Base-by-base conservation (phyloP, 495 filamentous ascomycete species). In the Tetracladium marchalianum region DNA sequence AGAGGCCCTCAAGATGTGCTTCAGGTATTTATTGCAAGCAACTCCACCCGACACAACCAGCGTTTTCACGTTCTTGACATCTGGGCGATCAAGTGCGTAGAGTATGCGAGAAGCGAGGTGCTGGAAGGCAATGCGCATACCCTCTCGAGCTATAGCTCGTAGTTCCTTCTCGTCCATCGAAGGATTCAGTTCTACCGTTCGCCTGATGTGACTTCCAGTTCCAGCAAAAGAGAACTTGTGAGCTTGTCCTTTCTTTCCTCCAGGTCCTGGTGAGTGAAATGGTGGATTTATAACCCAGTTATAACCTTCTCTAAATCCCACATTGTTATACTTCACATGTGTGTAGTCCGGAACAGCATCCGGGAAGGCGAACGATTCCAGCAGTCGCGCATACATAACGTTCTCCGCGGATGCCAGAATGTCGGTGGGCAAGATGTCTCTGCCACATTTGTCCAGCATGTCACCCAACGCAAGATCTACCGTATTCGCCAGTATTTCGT, bases 11-110 rank as follows among this genome's bases (percentile, higher is more conserved):
- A 93, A 62, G 35, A 96, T 70, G 44, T 73, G 70, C 61, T 78
- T 73, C 7, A 98, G 68, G 58, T 80, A 97, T 18, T 58, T 50
- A 62, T 96, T 97, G 17, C 81, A 75, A 4, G 92, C 90, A 1
- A 98, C 92, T 8, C 92, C 92, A 13, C 92, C 92, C 41, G 85
- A 82, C 5, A 97, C 69, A 2, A 97, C 88, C 5, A 97, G 61
- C 0, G 80, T 83, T 11, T 68, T 60, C 8, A 85, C 60, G 17
- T 51, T 40, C 35, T 52, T 31, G 2, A 40, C 39, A 5, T 62
- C 41, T 12, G 57, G 33, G 1, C 56, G 53, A 10, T 54, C 33
- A 9, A 95, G 70, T 1, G 77, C 83, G 27, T 89, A 72, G 1
- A 88, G 56, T 0, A 88, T 70, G 32, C 90, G 70, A 32, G 73